Evolutionary conservation across 129 eudicot genomes (phyloP), one percentile per base, ranked within the genome.

Genomic region (Flaveria bidentis): DNA sequence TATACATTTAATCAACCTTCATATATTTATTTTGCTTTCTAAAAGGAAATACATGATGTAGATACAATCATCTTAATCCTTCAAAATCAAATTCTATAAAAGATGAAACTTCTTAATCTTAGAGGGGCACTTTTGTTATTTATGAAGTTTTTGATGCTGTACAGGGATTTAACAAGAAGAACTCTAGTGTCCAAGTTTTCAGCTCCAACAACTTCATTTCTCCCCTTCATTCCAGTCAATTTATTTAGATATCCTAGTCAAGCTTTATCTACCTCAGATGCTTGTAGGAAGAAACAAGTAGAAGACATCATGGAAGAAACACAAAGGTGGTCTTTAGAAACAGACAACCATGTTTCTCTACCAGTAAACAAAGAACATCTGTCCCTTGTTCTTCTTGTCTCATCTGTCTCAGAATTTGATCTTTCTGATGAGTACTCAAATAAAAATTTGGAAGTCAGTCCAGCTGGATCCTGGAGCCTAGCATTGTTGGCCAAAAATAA

Each of bases 381-480:
- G 69, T 86, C 90, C 28, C 78, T 89, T 50, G 88, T 87, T 85
- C 85, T 94, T 78, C 85, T 94, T 42, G 77, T 87, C 55, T 84
- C 91, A 33, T 81, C 89, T 33, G 61, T 42, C 55, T 74, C 85
- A 5, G 80, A 83, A 74, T 69, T 82, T 16, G 78, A 82, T 76
- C 64, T 12, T 58, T 76, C 62, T 57, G 23, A 74, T 74, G 63
- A 44, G 47, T 49, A 73, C 78, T 61, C 56, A 67, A 71, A 85
- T 75, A 82, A 75, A 76, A 82, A 68, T 78, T 72, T 17, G 50
- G 78, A 85, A 56, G 74, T 66, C 58, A 55, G 44, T 28, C 28
- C 72, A 23, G 73, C n/a, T 81, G 87, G 83, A 77, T 79, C 74
- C 71, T 94, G 99, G 99, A 87, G 87, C 78, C 96, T 91, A 73